phyloP scores from a whole-genome alignment of 2,329 filamentous ascomycete species.

The Trichophyton mentagrophytes region DNA sequence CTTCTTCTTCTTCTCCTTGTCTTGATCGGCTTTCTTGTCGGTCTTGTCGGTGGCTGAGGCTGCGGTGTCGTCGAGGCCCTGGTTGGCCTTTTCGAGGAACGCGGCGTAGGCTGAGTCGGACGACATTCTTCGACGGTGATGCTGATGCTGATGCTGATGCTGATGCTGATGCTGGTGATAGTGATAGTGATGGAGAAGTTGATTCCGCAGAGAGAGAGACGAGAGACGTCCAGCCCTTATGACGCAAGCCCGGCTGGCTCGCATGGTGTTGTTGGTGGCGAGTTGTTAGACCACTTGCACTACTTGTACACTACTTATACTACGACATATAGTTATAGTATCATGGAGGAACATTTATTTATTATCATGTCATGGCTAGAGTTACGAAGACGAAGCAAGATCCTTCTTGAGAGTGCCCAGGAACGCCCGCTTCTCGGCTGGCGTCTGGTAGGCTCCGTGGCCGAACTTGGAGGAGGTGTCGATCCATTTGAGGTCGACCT shows the following conservation, averaged over 20 bases:
- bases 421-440: conserved; percentile 94
- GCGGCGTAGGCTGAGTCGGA: conserved; percentile 71
- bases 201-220: no score
- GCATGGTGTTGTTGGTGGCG: not conserved
- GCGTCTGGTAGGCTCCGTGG: conserved; percentile 98
- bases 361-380: not conserved
- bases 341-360: not conserved
- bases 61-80: conserved; percentile 36
- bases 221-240: not conserved
- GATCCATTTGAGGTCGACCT: conserved; percentile 99
- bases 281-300: not conserved
- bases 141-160: no score
- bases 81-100: conserved; percentile 79
- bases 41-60: conserved; percentile 4
- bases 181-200: no score
- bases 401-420: conserved; percentile 99
- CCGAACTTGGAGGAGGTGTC: conserved; percentile 99
- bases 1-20: not conserved
- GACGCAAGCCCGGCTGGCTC: not conserved
- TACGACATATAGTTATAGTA: not conserved
- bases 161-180: not conserved
- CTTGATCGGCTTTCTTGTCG: not conserved
- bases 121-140: conserved; percentile 22
- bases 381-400: conserved; percentile 30
- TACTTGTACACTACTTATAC: not conserved